phyloP scores from a whole-genome alignment of 306 rosid species.

The Prunus persica region Prunus_persica_NCBIv2 NC_034009.1:18690001-18690500 shows the following conservation, averaged over 20 bases:
- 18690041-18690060: background rate
- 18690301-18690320: background rate
- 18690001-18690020: conserved; percentile 16
- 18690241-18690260: background rate
- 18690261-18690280: background rate
- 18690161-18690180: background rate
- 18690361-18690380: background rate
- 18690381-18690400: background rate
- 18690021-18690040: conserved; percentile 4
- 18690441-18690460: background rate
- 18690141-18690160: background rate
- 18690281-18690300: background rate
- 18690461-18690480: background rate
- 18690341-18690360: background rate
- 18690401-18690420: background rate
- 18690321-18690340: background rate
- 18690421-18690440: background rate
- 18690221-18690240: background rate
- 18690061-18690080: background rate
- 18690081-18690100: background rate
- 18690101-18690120: background rate
- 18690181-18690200: background rate
- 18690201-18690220: background rate
- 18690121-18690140: background rate
- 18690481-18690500: conserved; percentile 4